Conservation (phyloP, 768 basidiomycete species). For the Xanthoconium purpureum region DNA sequence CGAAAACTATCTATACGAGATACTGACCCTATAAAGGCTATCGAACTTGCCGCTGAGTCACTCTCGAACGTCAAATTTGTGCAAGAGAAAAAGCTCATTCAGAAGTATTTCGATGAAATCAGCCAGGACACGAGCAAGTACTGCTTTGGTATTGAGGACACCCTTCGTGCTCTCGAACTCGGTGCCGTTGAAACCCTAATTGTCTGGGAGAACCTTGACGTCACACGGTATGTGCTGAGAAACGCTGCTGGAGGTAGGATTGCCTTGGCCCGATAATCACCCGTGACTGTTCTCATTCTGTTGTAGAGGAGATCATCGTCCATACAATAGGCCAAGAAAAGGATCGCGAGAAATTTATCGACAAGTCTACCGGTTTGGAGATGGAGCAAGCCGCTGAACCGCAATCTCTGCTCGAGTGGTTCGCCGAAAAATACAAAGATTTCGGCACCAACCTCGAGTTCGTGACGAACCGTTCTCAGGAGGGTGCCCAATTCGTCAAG, state of each 20-base stretch:
- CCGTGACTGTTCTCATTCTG: background rate
- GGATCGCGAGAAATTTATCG: constrained; percentile 91
- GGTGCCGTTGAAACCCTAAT: constrained; percentile 96
- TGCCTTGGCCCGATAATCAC: background rate
- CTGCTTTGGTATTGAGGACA: constrained; percentile 97
- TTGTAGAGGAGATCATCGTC: constrained; percentile 75
- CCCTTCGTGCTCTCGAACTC: constrained; percentile 92
- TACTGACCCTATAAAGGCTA: constrained; percentile 55
- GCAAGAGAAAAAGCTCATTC: constrained; percentile 97
- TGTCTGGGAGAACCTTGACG: constrained; percentile 97
- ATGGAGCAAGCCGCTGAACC: constrained; percentile 90
- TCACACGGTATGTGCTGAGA: constrained; percentile 81
- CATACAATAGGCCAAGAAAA: constrained; percentile 85
- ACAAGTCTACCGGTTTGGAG: constrained; percentile 92
- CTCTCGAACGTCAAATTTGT: constrained; percentile 99
- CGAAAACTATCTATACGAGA: background rate
- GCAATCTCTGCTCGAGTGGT: constrained; percentile 92
- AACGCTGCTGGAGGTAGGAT: constrained; percentile 83
- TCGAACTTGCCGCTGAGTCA: constrained; percentile 93
- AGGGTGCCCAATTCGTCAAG: constrained; percentile 97
- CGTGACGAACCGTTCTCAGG: constrained; percentile 93
- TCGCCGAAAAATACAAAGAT: constrained; percentile 97
- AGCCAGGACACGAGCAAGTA: constrained; percentile 95
- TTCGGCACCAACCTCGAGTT: constrained; percentile 96
- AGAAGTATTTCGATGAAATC: constrained; percentile 99